phyloP scores from a whole-genome alignment of 1,284 basidiomycete species.

The Puccinia hordei region DNA sequence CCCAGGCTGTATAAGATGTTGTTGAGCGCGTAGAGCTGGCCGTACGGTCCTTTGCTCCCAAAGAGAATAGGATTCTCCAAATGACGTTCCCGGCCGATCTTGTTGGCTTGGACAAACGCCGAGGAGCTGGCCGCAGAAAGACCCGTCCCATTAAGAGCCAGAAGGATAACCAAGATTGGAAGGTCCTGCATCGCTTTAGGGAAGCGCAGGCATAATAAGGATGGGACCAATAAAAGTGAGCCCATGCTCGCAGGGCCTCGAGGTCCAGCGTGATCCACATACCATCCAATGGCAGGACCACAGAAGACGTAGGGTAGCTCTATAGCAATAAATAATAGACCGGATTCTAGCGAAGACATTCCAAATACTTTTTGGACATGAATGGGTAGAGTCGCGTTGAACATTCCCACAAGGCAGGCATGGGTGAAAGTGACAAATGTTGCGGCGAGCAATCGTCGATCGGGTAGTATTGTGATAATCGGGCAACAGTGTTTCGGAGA shows the following conservation, averaged over 20 bases:
- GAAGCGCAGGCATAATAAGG: constrained; percentile 20
- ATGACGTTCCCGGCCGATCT: constrained; percentile 12
- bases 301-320: constrained; percentile 40
- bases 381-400: constrained; percentile 46
- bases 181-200: constrained; percentile 18
- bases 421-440: constrained; percentile 44
- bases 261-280: constrained; percentile 26
- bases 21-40: constrained; percentile 48
- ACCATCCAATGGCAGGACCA: constrained; percentile 37
- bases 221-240: constrained; percentile 22
- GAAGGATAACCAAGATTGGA: constrained; percentile 13
- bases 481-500: constrained; percentile 11
- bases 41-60: constrained; percentile 48
- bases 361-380: constrained; percentile 27
- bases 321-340: constrained; percentile 42
- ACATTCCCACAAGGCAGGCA: constrained; percentile 37
- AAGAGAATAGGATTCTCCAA: constrained; percentile 18
- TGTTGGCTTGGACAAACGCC: constrained; percentile 43
- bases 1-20: constrained; percentile 46
- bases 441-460: constrained; percentile 34
- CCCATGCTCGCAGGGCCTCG: constrained; percentile 15
- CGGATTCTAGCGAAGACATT: constrained; percentile 32
- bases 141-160: constrained; percentile 39
- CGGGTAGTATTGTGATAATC: constrained; percentile 21
- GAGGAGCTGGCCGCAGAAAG: constrained; percentile 33